phyloP scores from a whole-genome alignment of 2,329 filamentous ascomycete genomes.

The Onygena corvina region DNA sequence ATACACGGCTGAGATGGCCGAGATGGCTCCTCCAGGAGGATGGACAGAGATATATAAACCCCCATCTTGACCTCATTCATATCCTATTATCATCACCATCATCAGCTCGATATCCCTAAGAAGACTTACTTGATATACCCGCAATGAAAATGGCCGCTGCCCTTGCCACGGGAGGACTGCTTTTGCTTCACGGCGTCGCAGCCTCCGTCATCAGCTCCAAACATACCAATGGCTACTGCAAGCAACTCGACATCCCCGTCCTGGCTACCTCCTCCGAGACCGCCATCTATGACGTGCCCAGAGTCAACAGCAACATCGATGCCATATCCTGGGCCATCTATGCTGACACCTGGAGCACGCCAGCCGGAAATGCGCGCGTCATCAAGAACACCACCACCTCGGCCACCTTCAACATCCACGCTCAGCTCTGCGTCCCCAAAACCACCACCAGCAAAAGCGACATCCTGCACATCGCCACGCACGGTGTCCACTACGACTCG shows the following conservation, averaged over 20 bases:
- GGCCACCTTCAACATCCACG: constrained; percentile 17
- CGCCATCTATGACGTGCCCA: constrained; percentile 11
- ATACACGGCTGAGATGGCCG: neutral
- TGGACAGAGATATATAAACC: neutral
- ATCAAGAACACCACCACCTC: constrained; percentile 16
- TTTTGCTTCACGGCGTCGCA: neutral
- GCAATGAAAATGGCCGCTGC: constrained; percentile 1
- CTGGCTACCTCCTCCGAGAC: constrained; percentile 7
- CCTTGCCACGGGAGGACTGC: neutral
- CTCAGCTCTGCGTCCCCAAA: constrained; percentile 15
- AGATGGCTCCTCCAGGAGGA: neutral
- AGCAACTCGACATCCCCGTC: constrained; percentile 14
- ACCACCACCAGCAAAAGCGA: constrained; percentile 8
- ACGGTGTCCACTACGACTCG: constrained; percentile 16
- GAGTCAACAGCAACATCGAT: constrained; percentile 14
- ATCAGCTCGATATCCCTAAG: neutral
- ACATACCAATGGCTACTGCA: constrained; percentile 12
- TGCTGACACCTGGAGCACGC: constrained; percentile 15
- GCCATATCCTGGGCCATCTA: constrained; percentile 15
- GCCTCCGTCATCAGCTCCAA: constrained; percentile 5
- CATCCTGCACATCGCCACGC: constrained; percentile 17
- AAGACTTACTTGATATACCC: neutral
- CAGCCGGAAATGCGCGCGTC: neutral
- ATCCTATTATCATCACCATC: neutral
- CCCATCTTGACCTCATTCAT: neutral